Base-by-base conservation (phyloP, 176 grass and related monocot species). In the Neostapfia colusana region DNA sequence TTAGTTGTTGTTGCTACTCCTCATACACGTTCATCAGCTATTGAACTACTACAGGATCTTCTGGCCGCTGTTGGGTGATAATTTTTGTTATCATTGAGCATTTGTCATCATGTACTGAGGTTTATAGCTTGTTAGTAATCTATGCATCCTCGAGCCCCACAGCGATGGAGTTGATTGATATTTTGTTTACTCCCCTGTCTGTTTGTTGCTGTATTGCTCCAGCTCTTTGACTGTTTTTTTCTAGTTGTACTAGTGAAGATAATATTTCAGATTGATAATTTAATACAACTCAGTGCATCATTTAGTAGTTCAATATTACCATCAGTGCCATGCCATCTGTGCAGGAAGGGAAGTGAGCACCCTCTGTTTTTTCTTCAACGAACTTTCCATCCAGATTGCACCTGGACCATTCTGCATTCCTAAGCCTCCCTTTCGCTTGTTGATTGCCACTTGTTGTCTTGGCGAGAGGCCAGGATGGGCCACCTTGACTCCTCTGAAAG, bases 381-480 rank as follows among this genome's bases (percentile, higher is more conserved):
- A 76, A 40, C 81, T 83, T 61, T 62, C 7, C 64, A 69, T 62
- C 17, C 63, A 17, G 57, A 40, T 63, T 21, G 10, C 18, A 27
- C 40, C 28, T 31, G 64, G 63, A 44, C 64, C 64, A 39, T 49
- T 83, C 27, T 49, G 10, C 13, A 31, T 58, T 74, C 13, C 25
- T 11, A 8, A 3, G 5, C 3, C n/a, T 53, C 79, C 11, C 43
- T 51, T 45, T 69, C 28, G 12, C 64, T 15, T 16, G 66, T 17
- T 54, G 61, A 42, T 77, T 14, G 73, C 56, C 82, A 70, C 65
- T 54, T 70, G 82, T 63, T 69, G 81, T 53, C 27, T 58, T 40
- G 81, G 55, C 38, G 51, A 6, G 0, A n/a, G n/a, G 66, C 41
- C 13, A 20, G 66, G 42, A 28, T 23, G 36, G 62, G 50, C 27